Base-by-base conservation (phyloP, 2,329 filamentous ascomycete species). In the Sporothrix mexicana region DNA sequence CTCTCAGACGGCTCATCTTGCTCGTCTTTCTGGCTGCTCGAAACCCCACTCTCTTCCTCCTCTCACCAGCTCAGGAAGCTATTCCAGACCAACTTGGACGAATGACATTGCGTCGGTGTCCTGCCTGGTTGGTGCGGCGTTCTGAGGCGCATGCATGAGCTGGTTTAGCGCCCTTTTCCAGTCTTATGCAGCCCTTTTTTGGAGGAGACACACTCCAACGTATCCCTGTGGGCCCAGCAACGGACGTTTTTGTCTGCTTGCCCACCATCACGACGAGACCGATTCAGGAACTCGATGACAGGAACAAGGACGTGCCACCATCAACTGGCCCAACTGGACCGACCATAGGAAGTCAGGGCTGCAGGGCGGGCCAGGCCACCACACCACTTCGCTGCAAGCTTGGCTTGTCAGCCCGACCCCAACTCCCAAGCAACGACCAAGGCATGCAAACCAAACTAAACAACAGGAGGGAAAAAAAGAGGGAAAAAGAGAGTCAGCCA, bases 141-240 rank as follows among this genome's bases (percentile, higher is more conserved):
- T 36, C 6, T 36, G 25, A 36, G 30, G 30, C 30, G n/a, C 10
- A 9, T 55, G 51, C 20, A 20, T 36, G 30, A 36, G 30, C 30
- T 36, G 30, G 51, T 51, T 30, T 66, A 66, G 62, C 62, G 61
- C 41, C 61, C 41, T 66, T 17, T 2, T 53, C 20, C 51, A 8
- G 62, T 49, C 61, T 47, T 49, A 66, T 66, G 62, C 62, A 49
- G 61, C 61, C 61, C 41, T 66, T 25, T 62, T 64, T 20, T 5
- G 17, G 15, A 30, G 64, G 43, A 45, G 51, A 45, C 45, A 5
- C 23, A 13, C 45, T 36, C 30, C 30, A 36, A 36, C 30, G 30
- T 36, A 36, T 36, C 30, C 30, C 30, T 51, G 64, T 67, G 45
- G 64, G 15, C 64, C 64, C 64, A 51, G 45, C 45, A 67, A 66